Conservation (phyloP, 495 filamentous ascomycete species). For the Jackrogersella multiformis region DNA sequence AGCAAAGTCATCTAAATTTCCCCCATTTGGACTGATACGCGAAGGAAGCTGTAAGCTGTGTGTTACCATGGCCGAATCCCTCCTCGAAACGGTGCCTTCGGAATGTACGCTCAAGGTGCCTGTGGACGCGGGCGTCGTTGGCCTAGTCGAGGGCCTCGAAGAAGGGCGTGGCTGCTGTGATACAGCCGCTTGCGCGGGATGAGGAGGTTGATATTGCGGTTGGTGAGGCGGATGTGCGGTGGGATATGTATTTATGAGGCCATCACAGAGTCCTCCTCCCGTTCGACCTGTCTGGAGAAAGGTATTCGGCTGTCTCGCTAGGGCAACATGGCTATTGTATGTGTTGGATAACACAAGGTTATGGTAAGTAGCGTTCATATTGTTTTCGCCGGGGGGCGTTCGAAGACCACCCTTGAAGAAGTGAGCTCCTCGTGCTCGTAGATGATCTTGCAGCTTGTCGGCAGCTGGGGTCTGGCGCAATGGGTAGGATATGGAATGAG, state of each 20-base stretch:
- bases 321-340: conserved; percentile 51
- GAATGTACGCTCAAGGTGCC: conserved; percentile 39
- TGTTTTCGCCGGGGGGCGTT: conserved; percentile 60
- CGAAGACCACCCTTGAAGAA: conserved; percentile 51
- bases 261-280: conserved; percentile 44
- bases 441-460: conserved; percentile 25
- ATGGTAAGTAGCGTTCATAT: conserved; percentile 61
- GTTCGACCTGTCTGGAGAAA: conserved; percentile 38
- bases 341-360: conserved; percentile 51
- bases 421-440: conserved; percentile 20
- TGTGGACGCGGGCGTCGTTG: conserved; percentile 48
- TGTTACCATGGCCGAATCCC: conserved; percentile 59
- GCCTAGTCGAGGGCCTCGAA: conserved; percentile 45
- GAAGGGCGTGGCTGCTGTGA: conserved; percentile 38
- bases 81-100: conserved; percentile 42
- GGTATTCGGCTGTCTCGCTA: conserved; percentile 45
- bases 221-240: conserved; percentile 34
- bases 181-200: conserved; percentile 20
- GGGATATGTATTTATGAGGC: conserved; percentile 35
- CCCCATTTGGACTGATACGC: conserved; percentile 76
- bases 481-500: conserved; percentile 18
- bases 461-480: conserved; percentile 15
- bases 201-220: conserved; percentile 30
- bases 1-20: conserved; percentile 81
- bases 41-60: conserved; percentile 75